A percentile compares a stretch with the other conserved stretches of the same genome.
Evolutionary conservation across 1,284 basidiomycete species (phyloP).

Genomic region (Ceratobasidium sp.): DNA sequence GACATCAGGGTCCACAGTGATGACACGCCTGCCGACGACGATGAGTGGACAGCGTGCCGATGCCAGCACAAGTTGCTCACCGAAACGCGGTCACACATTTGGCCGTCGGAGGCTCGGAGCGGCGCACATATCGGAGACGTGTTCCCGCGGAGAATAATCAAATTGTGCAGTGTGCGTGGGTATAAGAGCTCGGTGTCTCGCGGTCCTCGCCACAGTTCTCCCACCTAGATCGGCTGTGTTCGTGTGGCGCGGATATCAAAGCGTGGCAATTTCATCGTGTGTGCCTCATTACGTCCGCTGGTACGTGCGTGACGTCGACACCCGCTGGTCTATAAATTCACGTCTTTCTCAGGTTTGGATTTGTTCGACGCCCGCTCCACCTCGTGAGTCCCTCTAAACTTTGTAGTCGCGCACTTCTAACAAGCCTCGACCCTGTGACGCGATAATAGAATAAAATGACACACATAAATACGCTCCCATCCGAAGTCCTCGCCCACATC

Average conservation of each 20-base stretch:
- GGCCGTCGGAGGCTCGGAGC: conserved; percentile 12
- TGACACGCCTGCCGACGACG: too few relatives aligned
- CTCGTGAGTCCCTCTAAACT: neutral
- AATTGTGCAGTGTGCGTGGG: conserved; percentile 15
- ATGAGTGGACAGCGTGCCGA: too few relatives aligned
- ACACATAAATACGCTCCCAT: conserved; percentile 16
- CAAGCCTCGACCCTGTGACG: too few relatives aligned
- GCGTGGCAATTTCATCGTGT: neutral
- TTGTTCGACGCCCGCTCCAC: conserved; percentile 22
- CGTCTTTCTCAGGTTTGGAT: neutral
- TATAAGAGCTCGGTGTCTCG: conserved; percentile 4
- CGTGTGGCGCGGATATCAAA: neutral
- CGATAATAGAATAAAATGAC: neutral
- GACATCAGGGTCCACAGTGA: too few relatives aligned
- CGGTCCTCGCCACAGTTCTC: neutral
- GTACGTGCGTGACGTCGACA: neutral
- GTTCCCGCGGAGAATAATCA: conserved; percentile 17
- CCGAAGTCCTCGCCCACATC: conserved; percentile 34
- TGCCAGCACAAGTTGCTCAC: neutral
- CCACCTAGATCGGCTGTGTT: conserved; percentile 1
- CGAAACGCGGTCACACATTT: neutral
- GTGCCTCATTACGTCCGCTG: too few relatives aligned
- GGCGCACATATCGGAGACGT: neutral
- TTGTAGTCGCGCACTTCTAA: neutral
- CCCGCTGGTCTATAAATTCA: neutral